Base-by-base conservation (phyloP, 768 basidiomycete genomes). In the Mycena chlorophos region DNA sequence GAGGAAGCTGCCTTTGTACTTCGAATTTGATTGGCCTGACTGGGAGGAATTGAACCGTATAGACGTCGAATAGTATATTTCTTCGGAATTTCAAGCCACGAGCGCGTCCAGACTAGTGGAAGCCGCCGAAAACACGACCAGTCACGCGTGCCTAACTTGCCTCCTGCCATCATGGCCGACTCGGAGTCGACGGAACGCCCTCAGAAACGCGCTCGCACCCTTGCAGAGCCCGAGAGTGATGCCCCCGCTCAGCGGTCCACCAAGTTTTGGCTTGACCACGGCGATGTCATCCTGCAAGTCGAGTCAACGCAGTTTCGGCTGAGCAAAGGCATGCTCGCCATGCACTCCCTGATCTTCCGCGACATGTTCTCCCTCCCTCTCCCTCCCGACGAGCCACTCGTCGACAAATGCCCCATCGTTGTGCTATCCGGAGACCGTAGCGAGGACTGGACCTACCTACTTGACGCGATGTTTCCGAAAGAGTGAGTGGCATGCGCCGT, bases 281-380 rank as follows among this genome's bases (percentile, higher is more conserved):
- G 58, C 40, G 43, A 54, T 17, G 49, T 61, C 30, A 46, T 61
- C 26, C 29, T 61, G 1, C 39, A 61, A 30, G 52, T 51, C 22
- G 51, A 54, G 27, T 43, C 45, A 2, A 61, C 42, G 4, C 38
- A 25, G 16, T 61, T 57, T 20, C 59, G 60, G 16, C 49, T 57
- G 16, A 28, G 51, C 20, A 38, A 42, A 17, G 47, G 45, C 8
- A 28, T 61, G 20, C 52, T 61, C 16, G 39, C 47, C 5, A 31
- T 25, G n/a, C 45, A 57, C 27, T 61, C 59, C 3, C 20, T 43
- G 3, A 46, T 63, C 10, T 63, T n/a, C n/a, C n/a, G n/a, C n/a
- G n/a, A n/a, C 59, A 49, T 62, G 40, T 58, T 63, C 26, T 29
- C 29, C 8, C 29, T 62, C n/a, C 56, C 62, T 30, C 52, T 29